Percentiles rank a stretch among this genome's conserved stretches.
Evolutionary conservation across 768 basidiomycete genomes (phyloP).

Genomic region (Hypsizygus marmoreus): DNA sequence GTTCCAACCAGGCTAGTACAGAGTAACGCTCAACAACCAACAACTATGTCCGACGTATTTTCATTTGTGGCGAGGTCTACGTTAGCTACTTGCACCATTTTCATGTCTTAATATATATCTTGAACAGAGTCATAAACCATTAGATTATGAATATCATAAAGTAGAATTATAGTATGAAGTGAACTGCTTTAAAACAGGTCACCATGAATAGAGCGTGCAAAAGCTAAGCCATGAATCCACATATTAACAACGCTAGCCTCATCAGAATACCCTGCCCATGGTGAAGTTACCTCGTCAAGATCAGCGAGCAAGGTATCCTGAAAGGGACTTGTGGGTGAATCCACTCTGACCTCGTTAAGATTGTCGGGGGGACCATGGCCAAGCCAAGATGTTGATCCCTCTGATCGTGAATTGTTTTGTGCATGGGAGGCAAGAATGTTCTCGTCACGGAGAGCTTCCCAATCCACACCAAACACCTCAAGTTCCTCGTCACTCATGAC

Average conservation of each 20-base stretch:
- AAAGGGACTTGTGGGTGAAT: background rate
- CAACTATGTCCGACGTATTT: no score
- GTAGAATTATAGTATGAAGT: background rate
- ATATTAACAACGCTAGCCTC: background rate
- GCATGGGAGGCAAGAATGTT: constrained; percentile 30
- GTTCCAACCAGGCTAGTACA: no score
- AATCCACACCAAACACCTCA: constrained; percentile 29
- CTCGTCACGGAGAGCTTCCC: constrained; percentile 24
- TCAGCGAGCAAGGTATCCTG: background rate
- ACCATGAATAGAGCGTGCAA: background rate
- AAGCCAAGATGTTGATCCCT: background rate
- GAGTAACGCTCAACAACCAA: no score
- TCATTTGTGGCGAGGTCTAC: no score
- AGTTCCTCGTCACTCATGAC: constrained; percentile 16
- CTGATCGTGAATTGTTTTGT: constrained; percentile 39
- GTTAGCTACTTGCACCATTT: no score
- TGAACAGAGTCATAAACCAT: no score
- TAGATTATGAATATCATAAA: no score
- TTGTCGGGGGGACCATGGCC: background rate
- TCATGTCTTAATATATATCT: no score
- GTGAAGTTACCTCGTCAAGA: background rate
- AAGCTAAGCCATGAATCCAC: background rate
- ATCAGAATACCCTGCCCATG: background rate
- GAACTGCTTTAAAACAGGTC: background rate
- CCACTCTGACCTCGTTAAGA: constrained; percentile 2